Base-by-base conservation (phyloP, 164 flowering plant genomes). In the Chimonanthus praecox region DNA sequence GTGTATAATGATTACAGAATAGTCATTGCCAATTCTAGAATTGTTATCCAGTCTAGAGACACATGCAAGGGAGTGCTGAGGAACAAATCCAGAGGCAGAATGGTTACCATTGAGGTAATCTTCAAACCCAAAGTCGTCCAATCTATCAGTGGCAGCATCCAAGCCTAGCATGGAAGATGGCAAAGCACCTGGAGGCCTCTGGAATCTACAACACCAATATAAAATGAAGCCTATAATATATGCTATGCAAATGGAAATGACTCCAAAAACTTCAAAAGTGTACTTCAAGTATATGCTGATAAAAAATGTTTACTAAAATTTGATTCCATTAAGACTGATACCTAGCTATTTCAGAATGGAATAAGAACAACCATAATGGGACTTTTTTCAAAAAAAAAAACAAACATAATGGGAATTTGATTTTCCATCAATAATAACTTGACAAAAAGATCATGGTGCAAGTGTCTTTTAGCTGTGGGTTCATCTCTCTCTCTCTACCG, bases 81-180 rank as follows among this genome's bases (percentile, higher is more conserved):
- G 16, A 58, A n/a, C 61, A 58, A 58, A 10, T 58, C 72, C 43
- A 45, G 54, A 73, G 18, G n/a, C 51, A 15, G 66, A 8, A 46
- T 43, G 54, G 50, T 79, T 85, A 95, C 99, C 98, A 83, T 87
- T 90, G 63, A 89, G 82, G 78, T 86, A 90, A 76, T 95, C 97
- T 76, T 88, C 97, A 81, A 88, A 88, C 43, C 88, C 94, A 80
- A 92, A 88, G 71, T 83, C 80, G 66, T 93, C 98, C 86, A 94
- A 79, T 71, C 76, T 79, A 75, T 98, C 99, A n/a, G 89, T 88
- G 63, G 86, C 10, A 65, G 97, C 92, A 72, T 95, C 99, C 72
- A 88, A 79, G 8, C 99, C 99, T 5, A 95, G 84, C 91, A 89
- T 88, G 47, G 98, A 92, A 50, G 99, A 95, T 65, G 94, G 83